Evolutionary conservation across 495 filamentous ascomycete genomes (phyloP).

Genomic region (Haplographium delicatum): DNA sequence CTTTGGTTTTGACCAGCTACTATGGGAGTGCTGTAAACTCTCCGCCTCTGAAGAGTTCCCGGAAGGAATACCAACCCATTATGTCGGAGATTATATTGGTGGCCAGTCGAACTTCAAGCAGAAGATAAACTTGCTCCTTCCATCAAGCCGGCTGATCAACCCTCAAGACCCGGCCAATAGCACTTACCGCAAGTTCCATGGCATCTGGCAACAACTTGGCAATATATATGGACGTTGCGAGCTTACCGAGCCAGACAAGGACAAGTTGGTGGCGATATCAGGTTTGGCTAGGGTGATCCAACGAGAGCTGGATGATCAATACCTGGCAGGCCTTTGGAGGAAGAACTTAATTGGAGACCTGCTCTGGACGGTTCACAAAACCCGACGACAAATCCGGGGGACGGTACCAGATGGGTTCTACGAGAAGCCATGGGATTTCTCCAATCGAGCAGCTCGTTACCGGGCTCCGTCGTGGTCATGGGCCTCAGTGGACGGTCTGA

Average conservation of each 20-base stretch:
- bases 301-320: neutral
- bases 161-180: no score
- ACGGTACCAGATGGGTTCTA: no score
- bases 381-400: no score
- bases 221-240: neutral
- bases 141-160: no score
- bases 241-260: neutral
- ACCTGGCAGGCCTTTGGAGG: neutral
- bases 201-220: neutral
- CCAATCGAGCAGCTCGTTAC: no score
- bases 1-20: neutral
- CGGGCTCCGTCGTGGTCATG: no score
- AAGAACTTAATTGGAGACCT: neutral
- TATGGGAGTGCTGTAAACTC: neutral
- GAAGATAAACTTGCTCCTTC: neutral
- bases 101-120: neutral
- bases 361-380: no score
- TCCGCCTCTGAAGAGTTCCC: neutral
- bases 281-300: neutral
- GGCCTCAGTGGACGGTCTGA: no score
- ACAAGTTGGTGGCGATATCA: neutral
- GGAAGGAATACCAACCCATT: no score
- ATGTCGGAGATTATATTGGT: neutral
- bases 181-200: neutral
- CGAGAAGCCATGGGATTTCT: no score